phyloP scores from a whole-genome alignment of 805 yeast genomes.

The Yarrowia porcina region DNA sequence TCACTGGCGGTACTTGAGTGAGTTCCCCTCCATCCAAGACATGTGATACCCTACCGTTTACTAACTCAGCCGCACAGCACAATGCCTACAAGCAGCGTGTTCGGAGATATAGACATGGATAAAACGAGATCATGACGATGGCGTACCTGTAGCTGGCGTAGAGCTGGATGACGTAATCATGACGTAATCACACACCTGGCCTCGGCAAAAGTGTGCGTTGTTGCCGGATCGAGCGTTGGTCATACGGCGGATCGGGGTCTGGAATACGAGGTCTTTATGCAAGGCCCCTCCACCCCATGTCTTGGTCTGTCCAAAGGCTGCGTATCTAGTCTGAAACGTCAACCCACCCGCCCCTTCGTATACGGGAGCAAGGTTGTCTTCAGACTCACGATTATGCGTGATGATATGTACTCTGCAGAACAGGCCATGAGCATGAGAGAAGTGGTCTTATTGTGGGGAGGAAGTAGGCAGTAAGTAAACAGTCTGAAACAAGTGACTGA shows the following conservation, averaged over 20 bases:
- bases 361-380: slow-evolving; percentile 1
- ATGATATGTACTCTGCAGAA: not conserved
- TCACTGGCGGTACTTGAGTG: slow-evolving; percentile 1
- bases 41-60: not conserved
- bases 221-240: not conserved
- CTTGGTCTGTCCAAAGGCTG: not conserved
- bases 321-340: not conserved
- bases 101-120: not conserved
- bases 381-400: not conserved
- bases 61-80: not conserved
- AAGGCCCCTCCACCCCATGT: not conserved
- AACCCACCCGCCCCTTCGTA: not conserved
- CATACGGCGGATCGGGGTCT: not conserved
- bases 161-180: no score
- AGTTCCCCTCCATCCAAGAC: not conserved
- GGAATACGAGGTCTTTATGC: not conserved
- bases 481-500: not conserved
- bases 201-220: not conserved
- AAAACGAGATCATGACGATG: not conserved
- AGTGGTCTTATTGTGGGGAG: no score
- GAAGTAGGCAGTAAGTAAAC: no score
- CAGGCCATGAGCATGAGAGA: not conserved
- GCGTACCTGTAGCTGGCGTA: no score
- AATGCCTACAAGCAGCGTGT: not conserved
- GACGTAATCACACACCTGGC: not conserved